Base-by-base conservation (phyloP, 305 asterid species). In the Rubia peregrina region DNA sequence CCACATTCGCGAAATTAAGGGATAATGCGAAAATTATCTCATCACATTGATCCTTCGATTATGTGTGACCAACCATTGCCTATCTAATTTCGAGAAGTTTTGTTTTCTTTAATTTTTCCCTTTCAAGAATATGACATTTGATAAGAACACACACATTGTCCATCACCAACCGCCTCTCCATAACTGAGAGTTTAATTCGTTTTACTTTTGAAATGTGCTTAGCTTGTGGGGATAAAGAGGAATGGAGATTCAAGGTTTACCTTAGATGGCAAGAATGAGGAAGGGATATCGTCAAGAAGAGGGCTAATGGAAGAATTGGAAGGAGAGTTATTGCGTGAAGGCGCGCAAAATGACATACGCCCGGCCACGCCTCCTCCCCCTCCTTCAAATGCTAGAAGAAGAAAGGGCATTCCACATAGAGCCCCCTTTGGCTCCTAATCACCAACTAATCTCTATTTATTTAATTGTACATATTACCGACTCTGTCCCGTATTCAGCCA, bases 321-420 rank as follows among this genome's bases (percentile, higher is more conserved):
- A 51, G 85, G 76, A 59, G 89, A 80, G 74, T 91, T 83, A 86
- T 85, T 83, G 88, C 96, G 92, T 89, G 96, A 91, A 75, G 89
- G 89, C 83, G 77, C 84, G 73, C 89, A 88, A 83, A 90, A 89
- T 78, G 97, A 86, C 91, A 89, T 89, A 74, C 87, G 78, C 87
- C 95, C 93, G 84, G 81, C 91, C 88, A 94, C 96, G 75, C 97
- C 97, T 62, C 86, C 96, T 65, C 85, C 89, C 19, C 95, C 95
- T 40, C 80, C 89, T 81, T 84, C 95, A 17, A 82, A 16, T 77
- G 76, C 90, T 85, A 89, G 97, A 80, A 90, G 98, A 85, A 89
- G 98, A 84, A 93, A 93, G 73, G 98, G 98, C 70, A 85, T 91
- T 76, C 98, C 98, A 65, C 96, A 81, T 77, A 86, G 98, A 80